Conservation (phyloP, 192 early-diverging fungal genomes). For the Ambispora gerdemannii region DNA sequence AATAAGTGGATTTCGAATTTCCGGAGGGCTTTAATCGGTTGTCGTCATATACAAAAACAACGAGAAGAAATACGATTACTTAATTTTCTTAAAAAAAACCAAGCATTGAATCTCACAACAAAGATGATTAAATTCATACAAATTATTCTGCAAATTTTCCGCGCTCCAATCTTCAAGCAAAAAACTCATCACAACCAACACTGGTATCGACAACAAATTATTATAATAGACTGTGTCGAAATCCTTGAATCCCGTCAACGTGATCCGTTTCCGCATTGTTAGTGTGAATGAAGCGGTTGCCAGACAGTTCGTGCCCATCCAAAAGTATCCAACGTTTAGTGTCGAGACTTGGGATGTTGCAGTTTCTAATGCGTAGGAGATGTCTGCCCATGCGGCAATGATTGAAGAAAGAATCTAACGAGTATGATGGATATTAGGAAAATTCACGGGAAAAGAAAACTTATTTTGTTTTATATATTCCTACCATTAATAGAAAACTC, state of each 20-base stretch:
- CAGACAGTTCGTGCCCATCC: conserved; percentile 94
- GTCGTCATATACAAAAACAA: too few relatives aligned
- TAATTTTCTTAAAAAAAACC: too few relatives aligned
- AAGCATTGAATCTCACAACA: too few relatives aligned
- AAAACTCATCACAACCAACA: conserved; percentile 66
- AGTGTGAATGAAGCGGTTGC: conserved; percentile 85
- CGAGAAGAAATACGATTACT: too few relatives aligned
- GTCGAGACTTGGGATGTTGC: conserved; percentile 18
- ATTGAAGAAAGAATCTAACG: conserved; percentile 75
- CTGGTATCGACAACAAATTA: conserved; percentile 85
- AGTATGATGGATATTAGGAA: too few relatives aligned
- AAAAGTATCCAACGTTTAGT: conserved; percentile 60
- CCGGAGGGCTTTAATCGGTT: conserved; percentile 33
- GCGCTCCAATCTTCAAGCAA: conserved; percentile 67
- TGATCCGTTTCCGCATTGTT: conserved; percentile 88
- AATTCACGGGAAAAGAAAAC: too few relatives aligned
- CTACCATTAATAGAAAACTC: conserved; percentile 80
- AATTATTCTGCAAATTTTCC: conserved; percentile 56
- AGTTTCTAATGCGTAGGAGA: conserved; percentile 37
- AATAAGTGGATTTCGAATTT: conserved; percentile 53
- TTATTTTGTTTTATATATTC: too few relatives aligned
- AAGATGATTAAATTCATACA: conserved; percentile 38
- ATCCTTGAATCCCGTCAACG: conserved; percentile 89
- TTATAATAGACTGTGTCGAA: conserved; percentile 99
- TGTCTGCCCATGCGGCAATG: conserved; percentile 82